These are phyloP conservation scores for Psilocybe tampanensis DNA, from an alignment of 768 basidiomycete genomes.

Conservation along the genomic window DNA sequence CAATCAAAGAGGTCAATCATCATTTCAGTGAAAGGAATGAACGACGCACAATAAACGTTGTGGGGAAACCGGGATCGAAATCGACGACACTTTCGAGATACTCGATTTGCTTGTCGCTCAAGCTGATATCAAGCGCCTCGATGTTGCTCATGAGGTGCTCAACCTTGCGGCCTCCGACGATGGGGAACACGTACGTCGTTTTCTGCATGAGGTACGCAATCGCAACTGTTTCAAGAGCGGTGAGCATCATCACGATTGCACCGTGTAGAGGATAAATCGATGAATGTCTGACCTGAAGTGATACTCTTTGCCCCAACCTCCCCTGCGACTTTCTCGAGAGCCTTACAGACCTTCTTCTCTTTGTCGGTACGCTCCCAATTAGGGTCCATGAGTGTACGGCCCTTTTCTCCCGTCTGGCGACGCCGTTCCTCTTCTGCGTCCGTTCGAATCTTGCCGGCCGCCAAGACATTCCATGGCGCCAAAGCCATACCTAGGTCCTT, in stretches of 20 bases:
- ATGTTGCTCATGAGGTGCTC: slow-evolving; percentile 53
- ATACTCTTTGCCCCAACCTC: slow-evolving; percentile 38
- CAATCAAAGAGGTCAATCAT: neutral
- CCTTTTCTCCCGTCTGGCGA: slow-evolving; percentile 29
- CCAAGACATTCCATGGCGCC: slow-evolving; percentile 35
- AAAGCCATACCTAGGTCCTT: slow-evolving; percentile 21
- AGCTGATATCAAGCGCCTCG: slow-evolving; percentile 50
- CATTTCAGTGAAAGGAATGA: neutral
- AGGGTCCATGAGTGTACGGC: slow-evolving; percentile 32
- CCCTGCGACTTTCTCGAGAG: slow-evolving; percentile 50
- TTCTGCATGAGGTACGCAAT: slow-evolving; percentile 62
- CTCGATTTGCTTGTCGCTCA: slow-evolving; percentile 48
- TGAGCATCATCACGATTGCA: too few species aligned
- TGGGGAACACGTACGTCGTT: slow-evolving; percentile 52
- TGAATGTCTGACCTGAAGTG: neutral
- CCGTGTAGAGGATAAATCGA: too few species aligned
- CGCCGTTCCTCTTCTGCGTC: slow-evolving; percentile 42
- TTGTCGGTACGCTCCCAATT: slow-evolving; percentile 50
- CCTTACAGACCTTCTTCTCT: slow-evolving; percentile 44
- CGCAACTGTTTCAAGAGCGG: slow-evolving; percentile 34
- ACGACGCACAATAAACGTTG: neutral
- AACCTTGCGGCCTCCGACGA: slow-evolving; percentile 54
- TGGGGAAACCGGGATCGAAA: slow-evolving; percentile 52
- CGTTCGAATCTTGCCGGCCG: slow-evolving; percentile 51
- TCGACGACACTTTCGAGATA: slow-evolving; percentile 43